phyloP scores from a whole-genome alignment of 257 asterid species.

The Salvia splendens region DNA sequence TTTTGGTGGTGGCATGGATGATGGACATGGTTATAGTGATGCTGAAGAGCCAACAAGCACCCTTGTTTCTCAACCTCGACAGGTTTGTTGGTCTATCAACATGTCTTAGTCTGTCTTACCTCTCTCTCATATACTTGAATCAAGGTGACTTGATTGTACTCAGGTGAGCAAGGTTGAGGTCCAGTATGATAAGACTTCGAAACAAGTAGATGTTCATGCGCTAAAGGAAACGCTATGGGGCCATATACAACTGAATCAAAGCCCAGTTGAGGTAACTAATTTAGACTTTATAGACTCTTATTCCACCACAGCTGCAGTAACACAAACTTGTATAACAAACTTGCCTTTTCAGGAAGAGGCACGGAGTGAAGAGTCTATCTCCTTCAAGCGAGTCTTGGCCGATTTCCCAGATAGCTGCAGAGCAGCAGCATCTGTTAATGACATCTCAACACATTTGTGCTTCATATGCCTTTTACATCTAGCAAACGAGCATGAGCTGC shows the following conservation, averaged over 20 bases:
- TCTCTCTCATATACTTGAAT: conserved; percentile 3
- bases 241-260: conserved; percentile 50
- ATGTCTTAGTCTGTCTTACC: not conserved
- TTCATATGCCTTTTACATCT: conserved; percentile 94
- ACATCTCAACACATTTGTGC: conserved; percentile 88
- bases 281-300: not conserved
- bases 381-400: conserved; percentile 71
- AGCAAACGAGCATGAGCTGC: conserved; percentile 86
- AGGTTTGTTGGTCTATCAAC: conserved; percentile 52
- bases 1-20: conserved; percentile 58
- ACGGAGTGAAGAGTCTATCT: conserved; percentile 38
- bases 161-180: conserved; percentile 90
- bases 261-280: conserved; percentile 47
- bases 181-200: conserved; percentile 81
- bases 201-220: conserved; percentile 90
- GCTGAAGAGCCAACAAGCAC: conserved; percentile 57
- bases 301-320: conserved; percentile 3
- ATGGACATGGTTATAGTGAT: conserved; percentile 58
- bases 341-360: conserved; percentile 38
- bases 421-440: conserved; percentile 61
- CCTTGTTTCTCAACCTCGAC: conserved; percentile 96
- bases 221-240: conserved; percentile 91
- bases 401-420: conserved; percentile 62
- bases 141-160: conserved; percentile 6
- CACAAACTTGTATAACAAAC: conserved; percentile 3